Conservation (phyloP, 495 filamentous ascomycete species). For the Rusavskia elegans region DNA sequence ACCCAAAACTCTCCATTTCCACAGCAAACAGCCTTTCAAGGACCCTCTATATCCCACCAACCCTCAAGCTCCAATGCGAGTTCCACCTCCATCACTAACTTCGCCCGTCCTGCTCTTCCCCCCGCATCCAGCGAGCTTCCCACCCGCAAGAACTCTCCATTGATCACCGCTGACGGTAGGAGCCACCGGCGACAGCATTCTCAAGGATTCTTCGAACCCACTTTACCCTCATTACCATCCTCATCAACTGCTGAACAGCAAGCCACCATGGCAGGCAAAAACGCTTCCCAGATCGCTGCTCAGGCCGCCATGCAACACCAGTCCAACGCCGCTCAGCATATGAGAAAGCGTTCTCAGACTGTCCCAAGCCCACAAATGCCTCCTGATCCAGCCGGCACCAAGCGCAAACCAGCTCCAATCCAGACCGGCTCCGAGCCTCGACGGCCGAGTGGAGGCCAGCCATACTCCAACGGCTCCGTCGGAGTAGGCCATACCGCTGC, state of each 20-base stretch:
- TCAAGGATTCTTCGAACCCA: slow-evolving; percentile 81
- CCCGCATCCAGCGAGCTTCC: slow-evolving; percentile 24
- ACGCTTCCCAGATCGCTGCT: slow-evolving; percentile 74
- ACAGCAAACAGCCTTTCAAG: slow-evolving; percentile 12
- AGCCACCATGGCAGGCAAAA: slow-evolving; percentile 21
- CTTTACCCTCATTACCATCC: slow-evolving; percentile 66
- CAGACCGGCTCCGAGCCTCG: slow-evolving; percentile 28
- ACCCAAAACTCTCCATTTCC: slow-evolving; percentile 6
- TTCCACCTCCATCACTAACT: slow-evolving; percentile 15
- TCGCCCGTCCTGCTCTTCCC: slow-evolving; percentile 16
- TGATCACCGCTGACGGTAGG: slow-evolving; percentile 19
- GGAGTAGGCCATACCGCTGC: slow-evolving; percentile 56
- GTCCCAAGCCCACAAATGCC: slow-evolving; percentile 32
- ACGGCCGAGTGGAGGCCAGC: slow-evolving; percentile 31
- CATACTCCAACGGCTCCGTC: slow-evolving; percentile 49
- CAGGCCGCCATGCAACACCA: slow-evolving; percentile 76
- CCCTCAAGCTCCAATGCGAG: slow-evolving; percentile 11
- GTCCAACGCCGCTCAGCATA: slow-evolving; percentile 31
- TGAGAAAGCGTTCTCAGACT: slow-evolving; percentile 58
- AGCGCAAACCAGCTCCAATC: slow-evolving; percentile 34
- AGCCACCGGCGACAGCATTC: slow-evolving; percentile 48
- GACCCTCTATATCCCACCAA: slow-evolving; percentile 17
- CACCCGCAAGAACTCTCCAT: slow-evolving; percentile 24
- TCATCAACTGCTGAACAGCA: slow-evolving; percentile 34
- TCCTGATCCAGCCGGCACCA: slow-evolving; percentile 31